A percentile compares a stretch with the other conserved stretches of the same genome.
phyloP scores from a whole-genome alignment of 2,329 filamentous ascomycete species.

The Bimuria novae-zelandiae region DNA sequence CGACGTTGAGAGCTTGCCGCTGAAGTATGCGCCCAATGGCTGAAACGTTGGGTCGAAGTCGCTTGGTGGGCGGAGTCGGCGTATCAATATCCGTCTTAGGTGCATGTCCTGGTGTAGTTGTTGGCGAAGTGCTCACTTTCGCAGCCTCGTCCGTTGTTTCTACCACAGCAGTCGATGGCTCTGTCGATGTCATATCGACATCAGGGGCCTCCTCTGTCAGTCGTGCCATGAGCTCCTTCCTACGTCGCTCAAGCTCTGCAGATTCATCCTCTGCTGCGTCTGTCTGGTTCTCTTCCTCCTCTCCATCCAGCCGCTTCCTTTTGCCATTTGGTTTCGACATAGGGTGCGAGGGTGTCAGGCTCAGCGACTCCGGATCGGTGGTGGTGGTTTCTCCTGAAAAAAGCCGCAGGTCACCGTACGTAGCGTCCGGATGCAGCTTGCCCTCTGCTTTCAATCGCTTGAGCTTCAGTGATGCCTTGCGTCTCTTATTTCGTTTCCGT shows the following conservation, averaged over 20 bases:
- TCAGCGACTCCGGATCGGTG: neutral
- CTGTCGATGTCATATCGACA: neutral
- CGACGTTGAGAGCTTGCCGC: conserved; percentile 29
- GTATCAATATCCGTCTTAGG: neutral
- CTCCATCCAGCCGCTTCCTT: conserved; percentile 31
- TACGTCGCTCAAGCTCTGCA: conserved; percentile 27
- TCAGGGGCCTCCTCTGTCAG: conserved; percentile 12
- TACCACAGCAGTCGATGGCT: neutral
- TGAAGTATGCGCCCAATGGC: conserved; percentile 38
- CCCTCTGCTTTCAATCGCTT: conserved; percentile 59
- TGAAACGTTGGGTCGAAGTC: conserved; percentile 30
- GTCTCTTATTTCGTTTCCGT: conserved; percentile 60
- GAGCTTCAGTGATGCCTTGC: conserved; percentile 56
- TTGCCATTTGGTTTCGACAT: conserved; percentile 23
- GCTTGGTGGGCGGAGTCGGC: conserved; percentile 19
- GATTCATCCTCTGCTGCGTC: conserved; percentile 12
- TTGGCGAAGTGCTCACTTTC: conserved; percentile 8
- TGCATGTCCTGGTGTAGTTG: conserved; percentile 2
- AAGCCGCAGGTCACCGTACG: conserved; percentile 56
- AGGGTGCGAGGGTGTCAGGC: neutral
- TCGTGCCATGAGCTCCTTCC: conserved; percentile 28
- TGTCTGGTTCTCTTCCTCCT: conserved; percentile 20
- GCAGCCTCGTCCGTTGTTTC: neutral
- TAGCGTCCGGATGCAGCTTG: conserved; percentile 56
- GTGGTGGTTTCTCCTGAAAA: conserved; percentile 45